Evolutionary conservation across 352 stramenopile genomes (phyloP), one percentile per base, ranked within the genome.

Genomic region (Vaucheria bursata): DNA sequence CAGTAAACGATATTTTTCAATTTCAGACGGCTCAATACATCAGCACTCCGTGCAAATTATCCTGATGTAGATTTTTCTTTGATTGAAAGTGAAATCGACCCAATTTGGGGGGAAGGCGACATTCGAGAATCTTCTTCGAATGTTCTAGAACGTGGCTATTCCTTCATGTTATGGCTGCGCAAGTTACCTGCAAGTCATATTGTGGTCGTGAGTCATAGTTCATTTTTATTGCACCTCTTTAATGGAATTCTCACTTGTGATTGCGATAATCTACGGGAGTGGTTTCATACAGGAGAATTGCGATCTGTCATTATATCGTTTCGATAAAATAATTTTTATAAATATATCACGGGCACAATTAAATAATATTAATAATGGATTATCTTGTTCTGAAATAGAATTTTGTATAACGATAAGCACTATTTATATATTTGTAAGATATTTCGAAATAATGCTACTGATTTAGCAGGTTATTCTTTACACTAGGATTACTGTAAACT

Each of bases 261-360:
- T 2, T 31, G 2, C 2, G 65, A 34, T 7, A 6, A 1, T 36
- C 12, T 72, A 12, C 12, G 8, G 2, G 65, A 25, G 12, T 72
- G 65, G 65, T 72, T 72, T 8, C 32, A 35, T 35, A 72, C 65
- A 25, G 65, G 65, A 36, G 65, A 72, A 35, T 35, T 72, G 65
- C 65, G 65, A 29, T 72, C 65, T 6, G 65, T 72, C 8, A 35
- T 72, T 32, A 36, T 72, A 6, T 2, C 1, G 65, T 72, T 35
- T 40, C n/a, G n/a, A n/a, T n/a, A n/a, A n/a, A n/a, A n/a, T n/a
- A n/a, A n/a, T n/a, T n/a, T n/a, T n/a, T n/a, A n/a, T n/a, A n/a
- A n/a, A n/a, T n/a, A n/a, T n/a, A n/a, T n/a, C n/a, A n/a, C n/a
- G n/a, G n/a, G n/a, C n/a, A n/a, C n/a, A n/a, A n/a, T n/a, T n/a